A percentile compares a stretch with the other conserved stretches of the same genome.
phyloP scores from a whole-genome alignment of 352 stramenopile species.

The Phytophthora macrochlamydospora region DNA sequence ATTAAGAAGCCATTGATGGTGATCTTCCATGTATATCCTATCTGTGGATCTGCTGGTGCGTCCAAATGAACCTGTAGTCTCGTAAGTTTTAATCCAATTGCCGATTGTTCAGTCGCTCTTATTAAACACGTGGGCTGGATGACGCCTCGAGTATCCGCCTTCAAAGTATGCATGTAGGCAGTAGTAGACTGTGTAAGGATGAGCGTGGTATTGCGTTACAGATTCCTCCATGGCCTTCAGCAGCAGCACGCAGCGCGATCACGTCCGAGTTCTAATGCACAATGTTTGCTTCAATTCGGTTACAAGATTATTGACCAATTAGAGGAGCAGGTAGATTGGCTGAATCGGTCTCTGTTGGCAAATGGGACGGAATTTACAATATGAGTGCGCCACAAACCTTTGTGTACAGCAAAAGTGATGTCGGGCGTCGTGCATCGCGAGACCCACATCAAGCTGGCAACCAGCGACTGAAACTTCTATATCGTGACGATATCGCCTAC shows the following conservation, averaged over 20 bases:
- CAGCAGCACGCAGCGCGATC: too few relatives aligned
- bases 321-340: too few relatives aligned
- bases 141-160: constrained; percentile 4
- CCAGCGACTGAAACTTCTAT: too few relatives aligned
- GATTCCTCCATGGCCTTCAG: neutral
- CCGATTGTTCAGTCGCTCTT: constrained; percentile 21
- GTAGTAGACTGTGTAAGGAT: constrained; percentile 20
- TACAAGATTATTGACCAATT: too few relatives aligned
- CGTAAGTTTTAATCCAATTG: constrained; percentile 25
- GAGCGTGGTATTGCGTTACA: constrained; percentile 3
- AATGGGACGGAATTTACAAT: too few relatives aligned
- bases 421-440: too few relatives aligned
- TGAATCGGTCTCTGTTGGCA: too few relatives aligned
- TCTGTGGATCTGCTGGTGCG: neutral
- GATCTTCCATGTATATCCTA: constrained; percentile 11
- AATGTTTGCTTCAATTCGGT: neutral
- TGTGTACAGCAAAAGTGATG: too few relatives aligned
- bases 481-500: too few relatives aligned
- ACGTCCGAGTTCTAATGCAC: neutral
- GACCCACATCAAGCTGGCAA: too few relatives aligned
- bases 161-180: constrained; percentile 22
- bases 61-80: constrained; percentile 10
- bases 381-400: too few relatives aligned
- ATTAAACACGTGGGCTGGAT: constrained; percentile 16
- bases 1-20: constrained; percentile 8